Percentiles rank a stretch among this genome's conserved stretches.
Evolutionary conservation across 2,329 filamentous ascomycete species (phyloP).

Genomic region (Phialophora expanda): DNA sequence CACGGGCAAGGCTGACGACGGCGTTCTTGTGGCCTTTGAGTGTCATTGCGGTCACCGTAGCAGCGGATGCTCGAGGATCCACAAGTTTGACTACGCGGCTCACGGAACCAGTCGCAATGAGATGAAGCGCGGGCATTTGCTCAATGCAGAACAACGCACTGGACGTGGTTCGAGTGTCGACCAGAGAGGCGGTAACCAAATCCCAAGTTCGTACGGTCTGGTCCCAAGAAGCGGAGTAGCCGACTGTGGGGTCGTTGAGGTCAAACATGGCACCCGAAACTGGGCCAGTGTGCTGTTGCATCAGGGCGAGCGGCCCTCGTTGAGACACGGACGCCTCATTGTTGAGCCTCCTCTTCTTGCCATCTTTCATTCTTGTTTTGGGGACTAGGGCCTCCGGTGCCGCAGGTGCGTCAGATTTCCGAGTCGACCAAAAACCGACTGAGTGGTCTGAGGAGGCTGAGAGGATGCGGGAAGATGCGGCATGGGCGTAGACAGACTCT

Average conservation of each 20-base stretch:
- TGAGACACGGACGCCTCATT: conserved; percentile 65
- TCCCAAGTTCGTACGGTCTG: conserved; percentile 91
- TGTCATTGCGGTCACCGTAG: conserved; percentile 83
- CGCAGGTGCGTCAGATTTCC: conserved; percentile 74
- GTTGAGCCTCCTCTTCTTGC: conserved; percentile 78
- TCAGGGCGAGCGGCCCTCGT: conserved; percentile 76
- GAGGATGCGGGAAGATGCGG: conserved; percentile 75
- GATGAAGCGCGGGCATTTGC: conserved; percentile 69
- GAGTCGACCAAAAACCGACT: conserved; percentile 87
- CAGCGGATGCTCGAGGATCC: conserved; percentile 80
- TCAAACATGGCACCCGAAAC: conserved; percentile 86
- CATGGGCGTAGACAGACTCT: conserved; percentile 68
- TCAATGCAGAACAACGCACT: conserved; percentile 81
- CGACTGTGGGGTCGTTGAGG: conserved; percentile 80
- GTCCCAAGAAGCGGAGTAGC: conserved; percentile 89
- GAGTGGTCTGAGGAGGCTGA: conserved; percentile 83
- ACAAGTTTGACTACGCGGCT: conserved; percentile 90
- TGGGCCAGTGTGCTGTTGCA: conserved; percentile 72
- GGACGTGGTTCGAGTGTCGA: conserved; percentile 81
- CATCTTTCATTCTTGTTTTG: conserved; percentile 63
- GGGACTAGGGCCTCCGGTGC: conserved; percentile 72
- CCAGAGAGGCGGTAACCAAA: conserved; percentile 76
- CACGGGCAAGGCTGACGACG: conserved; percentile 63
- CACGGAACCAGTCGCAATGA: conserved; percentile 76
- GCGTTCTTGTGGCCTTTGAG: conserved; percentile 84